Evolutionary conservation across 2,329 filamentous ascomycete genomes (phyloP).

Genomic region (Aspergillus neotritici): DNA sequence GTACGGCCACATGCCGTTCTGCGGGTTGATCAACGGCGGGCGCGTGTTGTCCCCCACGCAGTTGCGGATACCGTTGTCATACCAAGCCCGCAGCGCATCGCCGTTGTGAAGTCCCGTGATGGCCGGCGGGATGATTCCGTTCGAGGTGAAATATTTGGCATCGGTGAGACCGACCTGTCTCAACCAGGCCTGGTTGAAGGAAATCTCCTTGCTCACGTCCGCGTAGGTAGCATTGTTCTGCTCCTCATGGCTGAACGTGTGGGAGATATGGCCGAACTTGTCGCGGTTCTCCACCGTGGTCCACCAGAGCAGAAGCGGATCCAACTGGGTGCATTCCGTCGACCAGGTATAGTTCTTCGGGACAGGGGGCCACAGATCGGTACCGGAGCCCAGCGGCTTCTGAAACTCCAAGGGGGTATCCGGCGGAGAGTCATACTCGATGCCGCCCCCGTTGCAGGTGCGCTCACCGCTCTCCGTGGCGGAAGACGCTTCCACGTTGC

Average conservation of each 20-base stretch:
- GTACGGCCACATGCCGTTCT: slow-evolving; percentile 52
- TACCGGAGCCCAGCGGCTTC: slow-evolving; percentile 49
- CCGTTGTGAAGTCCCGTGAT: slow-evolving; percentile 61
- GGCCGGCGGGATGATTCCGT: slow-evolving; percentile 57
- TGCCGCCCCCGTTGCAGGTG: slow-evolving; percentile 33
- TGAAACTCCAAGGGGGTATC: slow-evolving; percentile 46
- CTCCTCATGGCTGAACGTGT: slow-evolving; percentile 57
- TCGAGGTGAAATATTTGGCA: slow-evolving; percentile 45
- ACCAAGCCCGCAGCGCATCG: slow-evolving; percentile 57
- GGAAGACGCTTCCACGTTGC: slow-evolving; percentile 41
- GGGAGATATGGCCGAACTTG: slow-evolving; percentile 54
- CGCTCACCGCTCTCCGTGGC: slow-evolving; percentile 15
- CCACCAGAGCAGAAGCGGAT: slow-evolving; percentile 53
- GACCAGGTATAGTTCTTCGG: slow-evolving; percentile 47
- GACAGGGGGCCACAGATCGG: slow-evolving; percentile 44
- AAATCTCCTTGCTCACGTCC: slow-evolving; percentile 53
- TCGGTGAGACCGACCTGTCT: slow-evolving; percentile 47
- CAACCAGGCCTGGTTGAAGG: slow-evolving; percentile 57
- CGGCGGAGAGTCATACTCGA: slow-evolving; percentile 43
- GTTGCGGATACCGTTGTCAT: slow-evolving; percentile 53
- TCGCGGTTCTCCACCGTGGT: slow-evolving; percentile 46
- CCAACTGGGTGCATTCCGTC: slow-evolving; percentile 45
- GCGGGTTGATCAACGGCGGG: slow-evolving; percentile 47
- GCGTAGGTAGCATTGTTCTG: slow-evolving; percentile 57
- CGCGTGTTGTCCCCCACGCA: slow-evolving; percentile 62